phyloP scores from a whole-genome alignment of 1,284 basidiomycete genomes.

The Paramarasmius palmivorus region DNA sequence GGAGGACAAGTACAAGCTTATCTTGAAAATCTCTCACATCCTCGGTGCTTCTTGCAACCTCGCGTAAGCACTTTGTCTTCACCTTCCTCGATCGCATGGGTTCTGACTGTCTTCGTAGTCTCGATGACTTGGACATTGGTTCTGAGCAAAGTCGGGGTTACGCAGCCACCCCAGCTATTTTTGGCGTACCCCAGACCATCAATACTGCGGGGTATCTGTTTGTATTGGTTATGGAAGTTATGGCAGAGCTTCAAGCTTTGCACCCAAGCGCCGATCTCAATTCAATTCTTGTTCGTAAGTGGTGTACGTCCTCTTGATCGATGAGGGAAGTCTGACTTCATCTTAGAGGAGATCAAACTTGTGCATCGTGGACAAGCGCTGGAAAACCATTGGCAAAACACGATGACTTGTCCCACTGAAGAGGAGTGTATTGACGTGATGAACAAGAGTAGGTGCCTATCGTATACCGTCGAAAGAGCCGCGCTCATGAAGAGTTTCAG shows the following conservation, averaged over 20 bases:
- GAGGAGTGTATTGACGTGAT: conserved; percentile 97
- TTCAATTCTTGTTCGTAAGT: background rate
- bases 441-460: conserved; percentile 78
- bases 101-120: conserved; percentile 42
- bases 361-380: conserved; percentile 96
- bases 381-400: conserved; percentile 94
- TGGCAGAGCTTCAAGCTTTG: background rate
- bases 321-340: background rate
- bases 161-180: conserved; percentile 89
- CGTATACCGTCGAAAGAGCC: conserved; percentile 1
- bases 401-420: conserved; percentile 89
- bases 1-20: no score
- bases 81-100: no score
- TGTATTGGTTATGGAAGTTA: background rate
- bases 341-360: conserved; percentile 79
- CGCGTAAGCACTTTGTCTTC: no score
- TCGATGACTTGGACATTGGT: conserved; percentile 98
- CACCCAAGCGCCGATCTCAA: background rate
- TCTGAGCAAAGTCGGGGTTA: conserved; percentile 87
- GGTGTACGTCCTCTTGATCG: background rate
- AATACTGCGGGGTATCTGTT: conserved; percentile 93
- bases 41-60: no score
- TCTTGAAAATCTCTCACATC: no score
- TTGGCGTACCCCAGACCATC: conserved; percentile 95
- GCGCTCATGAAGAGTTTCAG: conserved; percentile 40